Conservation (phyloP, 805 yeast species). For the Pichia manshurica region DNA sequence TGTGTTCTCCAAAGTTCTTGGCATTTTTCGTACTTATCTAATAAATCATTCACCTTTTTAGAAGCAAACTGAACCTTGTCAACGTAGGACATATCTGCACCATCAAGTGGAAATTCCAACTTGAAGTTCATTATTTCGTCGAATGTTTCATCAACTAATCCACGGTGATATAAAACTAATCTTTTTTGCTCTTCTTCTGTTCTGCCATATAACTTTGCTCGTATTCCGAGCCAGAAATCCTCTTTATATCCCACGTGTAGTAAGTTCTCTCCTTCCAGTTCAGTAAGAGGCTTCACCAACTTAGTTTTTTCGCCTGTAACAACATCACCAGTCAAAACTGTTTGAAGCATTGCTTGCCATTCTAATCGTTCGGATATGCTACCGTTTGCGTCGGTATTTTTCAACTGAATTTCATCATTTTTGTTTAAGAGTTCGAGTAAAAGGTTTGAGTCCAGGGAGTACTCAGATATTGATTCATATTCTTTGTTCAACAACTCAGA, state of each 20-base stretch:
- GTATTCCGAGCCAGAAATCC: slow-evolving; percentile 80
- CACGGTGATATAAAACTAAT: slow-evolving; percentile 61
- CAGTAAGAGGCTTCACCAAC: slow-evolving; percentile 45
- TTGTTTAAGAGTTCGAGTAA: slow-evolving; percentile 28
- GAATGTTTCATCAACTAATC: slow-evolving; percentile 65
- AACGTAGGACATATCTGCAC: slow-evolving; percentile 15
- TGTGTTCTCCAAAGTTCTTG: slow-evolving; percentile 75
- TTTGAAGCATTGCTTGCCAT: slow-evolving; percentile 92
- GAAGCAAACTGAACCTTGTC: slow-evolving; percentile 33
- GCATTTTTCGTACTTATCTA: slow-evolving; percentile 59
- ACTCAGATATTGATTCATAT: slow-evolving; percentile 31
- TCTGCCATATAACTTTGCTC: slow-evolving; percentile 77
- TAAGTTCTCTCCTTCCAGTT: slow-evolving; percentile 40
- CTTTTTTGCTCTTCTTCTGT: slow-evolving; percentile 72
- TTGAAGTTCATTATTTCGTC: slow-evolving; percentile 64
- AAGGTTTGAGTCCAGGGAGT: slow-evolving; percentile 32
- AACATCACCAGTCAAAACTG: slow-evolving; percentile 93
- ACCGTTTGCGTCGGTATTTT: slow-evolving; percentile 24
- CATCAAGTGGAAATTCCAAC: slow-evolving; percentile 38
- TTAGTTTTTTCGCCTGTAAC: slow-evolving; percentile 84
- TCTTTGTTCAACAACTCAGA: slow-evolving; percentile 23
- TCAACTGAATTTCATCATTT: slow-evolving; percentile 33
- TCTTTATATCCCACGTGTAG: slow-evolving; percentile 54
- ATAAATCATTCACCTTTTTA: slow-evolving; percentile 47
- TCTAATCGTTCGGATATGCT: slow-evolving; percentile 70